Conservation (phyloP, 495 filamentous ascomycete species). For the Aspergillus biplanus region DNA sequence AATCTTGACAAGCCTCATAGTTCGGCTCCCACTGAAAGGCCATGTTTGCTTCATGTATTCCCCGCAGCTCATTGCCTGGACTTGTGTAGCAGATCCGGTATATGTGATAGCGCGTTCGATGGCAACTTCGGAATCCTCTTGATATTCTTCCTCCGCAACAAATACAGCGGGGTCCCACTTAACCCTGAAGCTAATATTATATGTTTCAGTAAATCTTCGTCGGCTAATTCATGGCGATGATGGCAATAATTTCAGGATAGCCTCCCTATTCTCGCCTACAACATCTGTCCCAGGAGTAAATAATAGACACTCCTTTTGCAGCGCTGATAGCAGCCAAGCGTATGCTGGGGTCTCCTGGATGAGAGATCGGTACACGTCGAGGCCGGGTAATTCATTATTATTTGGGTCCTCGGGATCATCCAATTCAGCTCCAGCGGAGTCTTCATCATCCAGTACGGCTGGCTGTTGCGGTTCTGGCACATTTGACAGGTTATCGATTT, state of each 20-base stretch:
- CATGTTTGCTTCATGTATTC: conserved; percentile 37
- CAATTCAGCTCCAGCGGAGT: background rate
- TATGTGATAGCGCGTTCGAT: conserved; percentile 31
- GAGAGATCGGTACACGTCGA: background rate
- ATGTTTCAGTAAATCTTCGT: background rate
- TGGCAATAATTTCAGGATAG: background rate
- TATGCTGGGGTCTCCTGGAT: background rate
- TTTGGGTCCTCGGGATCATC: background rate
- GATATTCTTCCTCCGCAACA: conserved; percentile 29
- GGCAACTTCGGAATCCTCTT: conserved; percentile 19
- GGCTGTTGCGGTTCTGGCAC: background rate
- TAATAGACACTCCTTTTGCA: background rate
- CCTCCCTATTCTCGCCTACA: background rate
- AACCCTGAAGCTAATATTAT: conserved; percentile 10
- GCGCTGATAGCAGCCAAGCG: background rate
- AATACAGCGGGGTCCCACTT: conserved; percentile 32
- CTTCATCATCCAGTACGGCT: background rate
- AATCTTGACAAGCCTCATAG: conserved; percentile 25
- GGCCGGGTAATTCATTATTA: background rate
- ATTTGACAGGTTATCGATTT: background rate
- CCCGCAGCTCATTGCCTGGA: conserved; percentile 33
- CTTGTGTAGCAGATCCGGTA: conserved; percentile 28
- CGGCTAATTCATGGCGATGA: background rate
- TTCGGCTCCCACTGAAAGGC: conserved; percentile 31
- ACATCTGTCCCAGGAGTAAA: background rate